Evolutionary conservation across 352 stramenopile species (phyloP), one percentile per base, ranked within the genome.

Genomic region (Aphanomyces invadans): DNA sequence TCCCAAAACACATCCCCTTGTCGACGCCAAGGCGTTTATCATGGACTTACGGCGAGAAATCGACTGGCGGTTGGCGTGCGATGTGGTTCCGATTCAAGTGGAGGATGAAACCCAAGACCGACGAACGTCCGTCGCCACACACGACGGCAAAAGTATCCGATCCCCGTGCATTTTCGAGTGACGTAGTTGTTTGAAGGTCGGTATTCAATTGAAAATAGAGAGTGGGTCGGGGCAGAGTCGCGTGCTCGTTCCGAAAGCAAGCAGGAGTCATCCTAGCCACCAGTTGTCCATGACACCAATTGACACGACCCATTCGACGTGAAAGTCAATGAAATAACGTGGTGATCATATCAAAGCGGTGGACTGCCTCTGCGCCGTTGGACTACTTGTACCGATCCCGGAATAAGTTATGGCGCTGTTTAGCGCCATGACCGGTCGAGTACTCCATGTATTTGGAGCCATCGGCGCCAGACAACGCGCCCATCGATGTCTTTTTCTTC

Each of bases 401-500:
- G 70, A 93, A 93, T 26, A 93, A 80, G 51, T 93, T 90, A 73
- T 93, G 84, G 65, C 84, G 82, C 70, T 92, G 84, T 72, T 89
- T 90, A 66, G 84, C 81, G 28, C 81, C 81, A 65, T 90, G 79
- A 51, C 84, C 84, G 0, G 84, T 77, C 44, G 84, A 92, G 71
- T 92, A 92, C 65, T 92, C 83, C 83, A 92, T 92, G 71, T 92
- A 92, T 70, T 89, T 83, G 42, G 78, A 82, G 26, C 84, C 84
- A 45, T 91, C 82, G 0, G 84, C 84, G 17, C 84, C 84, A 3
- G 84, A 93, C 26, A 90, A 79, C 54, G 84, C 82, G 10, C 84
- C 82, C 12, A 93, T 76, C 32, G 83, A 89, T 39, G 75, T 68
- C 69, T 90, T 90, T 71, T 90, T 90, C 70, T 88, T 89, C 71